Evolutionary conservation across 2,329 filamentous ascomycete genomes (phyloP).

Genomic region (Canariomyces notabilis): DNA sequence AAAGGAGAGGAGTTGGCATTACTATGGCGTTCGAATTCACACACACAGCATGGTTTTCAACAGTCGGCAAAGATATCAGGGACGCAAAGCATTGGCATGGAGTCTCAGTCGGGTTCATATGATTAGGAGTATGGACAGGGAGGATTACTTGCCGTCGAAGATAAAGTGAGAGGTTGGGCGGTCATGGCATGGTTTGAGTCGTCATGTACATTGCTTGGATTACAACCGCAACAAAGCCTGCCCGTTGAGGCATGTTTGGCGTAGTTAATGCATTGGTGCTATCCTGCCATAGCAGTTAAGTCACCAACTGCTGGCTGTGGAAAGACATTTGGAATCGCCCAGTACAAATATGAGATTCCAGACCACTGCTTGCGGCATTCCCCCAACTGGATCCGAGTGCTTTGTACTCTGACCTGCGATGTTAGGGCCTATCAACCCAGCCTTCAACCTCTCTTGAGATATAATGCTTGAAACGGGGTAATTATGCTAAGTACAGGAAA

Average conservation of each 20-base stretch:
- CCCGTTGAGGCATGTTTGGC: not conserved
- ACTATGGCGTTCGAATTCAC: conserved; percentile 20
- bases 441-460: too few species aligned
- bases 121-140: not conserved
- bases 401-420: too few species aligned
- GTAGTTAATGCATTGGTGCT: not conserved
- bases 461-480: too few species aligned
- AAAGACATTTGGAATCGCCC: not conserved
- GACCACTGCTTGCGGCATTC: not conserved
- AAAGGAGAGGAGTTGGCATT: conserved; percentile 12
- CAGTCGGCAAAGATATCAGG: conserved; percentile 1
- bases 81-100: conserved; percentile 8
- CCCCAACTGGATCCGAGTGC: not conserved
- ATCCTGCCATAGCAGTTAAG: not conserved
- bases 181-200: not conserved
- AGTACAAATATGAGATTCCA: not conserved
- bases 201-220: not conserved
- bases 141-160: not conserved
- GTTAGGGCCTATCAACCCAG: too few species aligned
- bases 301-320: not conserved
- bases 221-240: not conserved
- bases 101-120: not conserved
- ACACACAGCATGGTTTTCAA: conserved; percentile 9
- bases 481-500: too few species aligned
- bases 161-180: not conserved